Base-by-base conservation (phyloP, 2,329 filamentous ascomycete species). In the Myriosclerotinia scirpicola region DNA sequence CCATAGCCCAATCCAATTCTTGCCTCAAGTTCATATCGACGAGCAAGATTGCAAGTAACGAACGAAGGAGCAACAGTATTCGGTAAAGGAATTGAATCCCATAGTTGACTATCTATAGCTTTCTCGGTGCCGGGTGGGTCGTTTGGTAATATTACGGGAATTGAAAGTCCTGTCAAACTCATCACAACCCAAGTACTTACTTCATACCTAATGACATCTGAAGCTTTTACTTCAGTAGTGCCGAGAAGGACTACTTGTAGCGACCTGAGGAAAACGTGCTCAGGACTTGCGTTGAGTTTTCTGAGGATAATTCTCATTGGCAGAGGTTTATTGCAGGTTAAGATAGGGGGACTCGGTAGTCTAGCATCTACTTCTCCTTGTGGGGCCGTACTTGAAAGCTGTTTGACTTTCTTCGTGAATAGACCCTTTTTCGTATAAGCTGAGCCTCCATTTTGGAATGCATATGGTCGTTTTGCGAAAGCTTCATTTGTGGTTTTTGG, bases 41-140 rank as follows among this genome's bases (percentile, higher is more conserved):
- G 86, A 62, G 85, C 84, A 59, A 98, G 85, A 77, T 98, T 98
- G 79, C 95, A 99, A 1, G 93, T 92, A 59, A 87, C 83, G 76
- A 99, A 99, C 0, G 88, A 89, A 0, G 95, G 95, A 12, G 92
- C 89, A 14, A 99, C 87, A 0, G 91, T 94, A 76, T 92, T 95
- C 2, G 94, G 95, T 7, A 98, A 81, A 0, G 87, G 81, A 60
- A 86, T 82, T 52, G 82, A 81, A 69, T 85, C 85, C 95, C 95
- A 99, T 52, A 94, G 76, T 2, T 82, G 83, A 58, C 86, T 80
- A 66, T 93, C 89, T 34, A 96, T 76, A n/a, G 85, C 82, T 66
- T 88, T 81, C 73, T 96, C 91, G 14, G 85, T 85, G 55, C 87
- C 87, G 8, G 87, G 80, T 4, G 87, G 77, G 64, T 83, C 83